Evolutionary conservation across 129 eudicot species (phyloP), one percentile per base, ranked within the genome.

Genomic region (Glebionis coronaria): DNA sequence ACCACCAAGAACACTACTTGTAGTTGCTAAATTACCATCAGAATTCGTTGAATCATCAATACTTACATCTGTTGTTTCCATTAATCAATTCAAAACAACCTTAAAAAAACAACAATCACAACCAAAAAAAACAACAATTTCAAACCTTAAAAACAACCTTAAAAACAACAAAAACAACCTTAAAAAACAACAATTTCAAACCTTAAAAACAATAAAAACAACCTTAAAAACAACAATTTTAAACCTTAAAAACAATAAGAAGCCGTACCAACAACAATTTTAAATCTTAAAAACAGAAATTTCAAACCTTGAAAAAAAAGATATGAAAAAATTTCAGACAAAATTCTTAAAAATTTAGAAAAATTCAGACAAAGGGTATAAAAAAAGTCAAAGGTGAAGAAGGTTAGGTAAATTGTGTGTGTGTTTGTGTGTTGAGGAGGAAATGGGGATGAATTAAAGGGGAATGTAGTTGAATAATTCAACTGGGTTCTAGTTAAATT

Each of bases 31-130:
- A 35, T 35, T 7, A 9, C 7, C 42, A 35, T 35, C 42, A 35
- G 69, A 61, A 3, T 60, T 15, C 61, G 65, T 18, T 53, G 55
- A 28, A 69, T 52, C 10, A 69, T 56, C 58, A 73, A 60, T 53
- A 67, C 63, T 67, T 3, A 67, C 45, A 59, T 62, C 74, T 14
- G 47, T 18, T 61, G 80, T 69, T 69, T 76, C 80, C 80, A 76
- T 76, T 28, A 68, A 69, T 44, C 3, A 46, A 18, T 58, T 3
- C 18, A 70, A 7, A 16, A 56, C 44, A 40, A 55, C 73, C 25
- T 14, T 35, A 6, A 6, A 5, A 31, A 6, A 35, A 35, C 25
- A 23, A 23, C 25, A 23, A 23, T 23, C 6, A 35, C 42, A 35
- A 35, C 42, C 42, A 6, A 6, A 29, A 6, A 8, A 1, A 35